Base-by-base conservation (phyloP, 306 rosid species). In the Spatholobus suberectus region DNA sequence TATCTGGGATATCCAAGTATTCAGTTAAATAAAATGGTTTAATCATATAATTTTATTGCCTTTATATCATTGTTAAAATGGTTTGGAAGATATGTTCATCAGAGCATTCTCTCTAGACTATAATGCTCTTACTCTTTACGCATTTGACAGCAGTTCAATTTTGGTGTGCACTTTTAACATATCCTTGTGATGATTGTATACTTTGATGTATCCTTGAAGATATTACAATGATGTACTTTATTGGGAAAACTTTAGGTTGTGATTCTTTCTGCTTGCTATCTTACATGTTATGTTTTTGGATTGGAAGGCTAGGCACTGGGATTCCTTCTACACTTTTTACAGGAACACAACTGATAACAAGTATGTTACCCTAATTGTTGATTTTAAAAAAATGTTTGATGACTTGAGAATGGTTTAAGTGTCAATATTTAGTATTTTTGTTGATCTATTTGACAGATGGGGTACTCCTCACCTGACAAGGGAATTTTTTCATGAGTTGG, bases 291-390 rank as follows among this genome's bases (percentile, higher is more conserved):
- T 62, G 14, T 68, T 75, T 79, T 49, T 85, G 68, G 73, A 35
- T 85, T 84, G 84, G 91, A 94, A 95, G 98, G 92, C 91, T 21
- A 88, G 79, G 77, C 99, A 95, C 55, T 95, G 98, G 99, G 96
- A 95, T 89, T 83, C 91, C 76, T 95, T 95, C 89, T 95, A 93
- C 85, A 66, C 82, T 54, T 95, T 95, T 85, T 93, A 93, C 90
- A 84, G 93, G 88, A 92, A 85, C 91, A 95, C 99, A 43, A 88
- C 98, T 2, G 92, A 95, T 80, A 92, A 95, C 93, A 95, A 93
- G 99, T 95, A 83, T 23, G 91, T 84, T 78, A 54, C 70, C 77
- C 70, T 63, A 58, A 61, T 73, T 78, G 32, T 17, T 38, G 18
- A 41, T 57, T 26, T 54, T 15, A 13, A 7, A 44, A 55, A 55